Evolutionary conservation across 2,329 filamentous ascomycete species (phyloP).

Genomic region (Akanthomyces muscarius): DNA sequence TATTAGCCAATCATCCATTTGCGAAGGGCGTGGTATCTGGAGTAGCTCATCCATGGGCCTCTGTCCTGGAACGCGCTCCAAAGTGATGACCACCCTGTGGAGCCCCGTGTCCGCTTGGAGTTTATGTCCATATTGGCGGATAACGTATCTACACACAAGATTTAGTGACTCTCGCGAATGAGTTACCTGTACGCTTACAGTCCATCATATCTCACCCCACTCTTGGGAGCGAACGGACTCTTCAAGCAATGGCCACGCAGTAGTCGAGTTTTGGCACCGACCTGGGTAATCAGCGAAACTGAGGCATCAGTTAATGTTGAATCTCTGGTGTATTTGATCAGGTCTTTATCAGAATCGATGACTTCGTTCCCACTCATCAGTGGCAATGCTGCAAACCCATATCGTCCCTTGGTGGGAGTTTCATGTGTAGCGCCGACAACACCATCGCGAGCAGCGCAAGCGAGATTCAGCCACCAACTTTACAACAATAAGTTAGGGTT

Average conservation of each 20-base stretch:
- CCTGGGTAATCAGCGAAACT: slow-evolving; percentile 44
- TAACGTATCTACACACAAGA: slow-evolving; percentile 39
- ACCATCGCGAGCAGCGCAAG: slow-evolving; percentile 53
- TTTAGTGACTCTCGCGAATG: neutral
- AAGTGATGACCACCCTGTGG: slow-evolving; percentile 42
- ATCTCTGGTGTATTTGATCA: slow-evolving; percentile 43
- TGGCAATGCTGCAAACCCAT: slow-evolving; percentile 45
- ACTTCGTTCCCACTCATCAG: slow-evolving; percentile 50
- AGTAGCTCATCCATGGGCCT: slow-evolving; percentile 38
- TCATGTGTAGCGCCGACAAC: slow-evolving; percentile 45
- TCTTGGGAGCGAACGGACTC: slow-evolving; percentile 48
- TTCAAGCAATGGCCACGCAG: slow-evolving; percentile 47
- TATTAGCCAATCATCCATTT: slow-evolving; percentile 53
- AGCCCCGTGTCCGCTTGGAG: slow-evolving; percentile 36
- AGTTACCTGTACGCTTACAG: slow-evolving; percentile 38
- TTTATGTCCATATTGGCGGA: slow-evolving; percentile 45
- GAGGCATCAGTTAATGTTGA: slow-evolving; percentile 44
- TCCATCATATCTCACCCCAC: slow-evolving; percentile 55
- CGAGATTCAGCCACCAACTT: slow-evolving; percentile 57
- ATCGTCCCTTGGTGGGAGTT: slow-evolving; percentile 42
- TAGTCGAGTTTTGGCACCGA: slow-evolving; percentile 49
- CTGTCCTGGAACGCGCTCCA: slow-evolving; percentile 44
- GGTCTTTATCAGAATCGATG: slow-evolving; percentile 26
- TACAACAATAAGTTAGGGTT: neutral
- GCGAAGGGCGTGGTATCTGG: slow-evolving; percentile 48